Evolutionary conservation across 2,329 filamentous ascomycete genomes (phyloP).

Genomic region (Microsporum audouinii): DNA sequence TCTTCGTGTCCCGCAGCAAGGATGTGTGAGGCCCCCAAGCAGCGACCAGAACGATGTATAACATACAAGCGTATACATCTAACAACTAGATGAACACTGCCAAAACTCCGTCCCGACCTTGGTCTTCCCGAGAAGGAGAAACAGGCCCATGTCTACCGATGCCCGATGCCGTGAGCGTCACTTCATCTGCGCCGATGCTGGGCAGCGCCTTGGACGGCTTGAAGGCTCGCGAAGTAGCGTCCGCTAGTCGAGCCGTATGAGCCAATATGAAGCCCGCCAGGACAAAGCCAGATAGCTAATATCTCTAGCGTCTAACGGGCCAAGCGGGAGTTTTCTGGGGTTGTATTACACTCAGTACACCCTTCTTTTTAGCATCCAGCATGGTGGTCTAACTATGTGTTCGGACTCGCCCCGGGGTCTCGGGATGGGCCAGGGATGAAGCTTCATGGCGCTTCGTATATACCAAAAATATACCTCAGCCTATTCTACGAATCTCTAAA

Average conservation of each 20-base stretch:
- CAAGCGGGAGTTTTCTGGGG: background rate
- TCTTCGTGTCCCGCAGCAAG: background rate
- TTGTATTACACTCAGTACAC: background rate
- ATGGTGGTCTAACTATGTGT: background rate
- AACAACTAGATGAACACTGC: background rate
- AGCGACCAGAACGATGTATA: background rate
- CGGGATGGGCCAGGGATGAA: background rate
- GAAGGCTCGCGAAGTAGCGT: background rate
- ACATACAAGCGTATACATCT: background rate
- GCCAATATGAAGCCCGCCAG: background rate
- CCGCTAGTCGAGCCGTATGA: background rate
- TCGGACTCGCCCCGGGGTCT: constrained; percentile 1
- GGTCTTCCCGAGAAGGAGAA: background rate
- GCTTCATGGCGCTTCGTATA: background rate
- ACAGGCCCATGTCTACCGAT: background rate
- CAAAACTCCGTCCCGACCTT: background rate
- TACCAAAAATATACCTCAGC: background rate
- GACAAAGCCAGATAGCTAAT: background rate
- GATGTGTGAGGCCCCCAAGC: background rate
- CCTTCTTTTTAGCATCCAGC: background rate
- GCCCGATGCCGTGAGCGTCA: background rate
- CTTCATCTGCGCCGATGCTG: background rate
- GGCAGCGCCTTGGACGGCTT: background rate
- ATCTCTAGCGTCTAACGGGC: background rate
- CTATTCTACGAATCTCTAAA: too few relatives aligned